Evolutionary conservation across 768 basidiomycete genomes (phyloP).

Genomic region (Collybia sordida): DNA sequence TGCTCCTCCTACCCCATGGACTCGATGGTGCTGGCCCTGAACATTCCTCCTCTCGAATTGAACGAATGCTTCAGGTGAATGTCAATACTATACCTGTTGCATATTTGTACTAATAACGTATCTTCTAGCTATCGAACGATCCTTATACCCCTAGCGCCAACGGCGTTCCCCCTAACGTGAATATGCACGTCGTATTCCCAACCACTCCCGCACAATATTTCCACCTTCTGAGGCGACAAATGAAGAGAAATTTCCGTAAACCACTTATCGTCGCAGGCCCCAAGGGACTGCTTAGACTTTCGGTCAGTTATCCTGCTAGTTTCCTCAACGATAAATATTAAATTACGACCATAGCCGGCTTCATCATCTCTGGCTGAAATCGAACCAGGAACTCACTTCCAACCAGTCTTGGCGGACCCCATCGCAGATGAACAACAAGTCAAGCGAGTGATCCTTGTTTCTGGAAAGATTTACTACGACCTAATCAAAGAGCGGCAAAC

Average conservation of each 20-base stretch:
- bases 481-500: slow-evolving; percentile 67
- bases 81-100: background rate
- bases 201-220: slow-evolving; percentile 93
- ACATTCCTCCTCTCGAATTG: slow-evolving; percentile 86
- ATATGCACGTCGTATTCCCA: slow-evolving; percentile 83
- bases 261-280: slow-evolving; percentile 84
- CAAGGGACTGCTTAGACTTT: slow-evolving; percentile 76
- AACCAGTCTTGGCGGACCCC: slow-evolving; percentile 64
- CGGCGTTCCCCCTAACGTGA: slow-evolving; percentile 52
- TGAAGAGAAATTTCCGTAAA: slow-evolving; percentile 82
- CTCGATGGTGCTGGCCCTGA: slow-evolving; percentile 93
- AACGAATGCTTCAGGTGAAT: slow-evolving; percentile 84
- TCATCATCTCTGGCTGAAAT: slow-evolving; percentile 68
- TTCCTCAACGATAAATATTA: background rate
- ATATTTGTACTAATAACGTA: slow-evolving; percentile 1
- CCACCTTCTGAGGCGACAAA: slow-evolving; percentile 87
- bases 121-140: slow-evolving; percentile 75
- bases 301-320: slow-evolving; percentile 44
- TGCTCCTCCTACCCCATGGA: slow-evolving; percentile 85
- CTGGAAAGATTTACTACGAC: slow-evolving; percentile 90
- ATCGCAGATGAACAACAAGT: slow-evolving; percentile 33
- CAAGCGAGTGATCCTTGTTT: slow-evolving; percentile 69
- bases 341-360: slow-evolving; percentile 53
- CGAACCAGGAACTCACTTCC: slow-evolving; percentile 57
- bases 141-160: slow-evolving; percentile 33